Evolutionary conservation across 371 early-diverging fungal species (phyloP).

Genomic region (Dinochytrium kinnereticum): DNA sequence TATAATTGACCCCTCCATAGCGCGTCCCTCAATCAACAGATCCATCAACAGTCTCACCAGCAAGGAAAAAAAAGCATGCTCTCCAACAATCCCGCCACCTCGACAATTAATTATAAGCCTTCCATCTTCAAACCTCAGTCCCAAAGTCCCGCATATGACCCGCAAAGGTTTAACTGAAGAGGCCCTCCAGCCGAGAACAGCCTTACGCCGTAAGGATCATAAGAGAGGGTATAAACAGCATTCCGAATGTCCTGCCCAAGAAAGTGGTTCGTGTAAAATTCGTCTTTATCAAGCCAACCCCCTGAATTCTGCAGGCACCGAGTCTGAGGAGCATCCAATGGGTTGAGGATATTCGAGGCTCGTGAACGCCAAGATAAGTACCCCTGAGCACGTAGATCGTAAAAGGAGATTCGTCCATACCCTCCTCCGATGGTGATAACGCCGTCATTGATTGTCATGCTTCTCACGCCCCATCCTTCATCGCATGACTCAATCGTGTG

Average conservation of each 20-base stretch:
- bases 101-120: not conserved
- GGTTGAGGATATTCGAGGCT: no score
- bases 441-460: conserved; percentile 56
- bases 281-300: conserved; percentile 60
- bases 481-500: conserved; percentile 61
- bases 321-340: not conserved
- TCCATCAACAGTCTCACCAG: no score
- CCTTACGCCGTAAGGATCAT: conserved; percentile 43
- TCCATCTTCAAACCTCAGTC: conserved; percentile 14
- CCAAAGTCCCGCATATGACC: conserved; percentile 56
- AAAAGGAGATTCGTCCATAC: conserved; percentile 55
- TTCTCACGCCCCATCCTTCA: conserved; percentile 73
- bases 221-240: conserved; percentile 65
- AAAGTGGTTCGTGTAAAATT: conserved; percentile 47
- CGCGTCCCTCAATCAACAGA: no score
- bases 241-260: conserved; percentile 51
- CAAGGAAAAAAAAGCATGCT: no score
- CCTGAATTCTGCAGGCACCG: conserved; percentile 41
- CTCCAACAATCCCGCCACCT: no score
- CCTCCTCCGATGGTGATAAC: conserved; percentile 66
- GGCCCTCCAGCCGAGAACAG: conserved; percentile 73
- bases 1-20: no score
- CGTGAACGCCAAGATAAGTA: conserved; percentile 45
- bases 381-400: conserved; percentile 42
- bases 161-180: conserved; percentile 60